Conservation (phyloP, 2,329 filamentous ascomycete genomes). For the Coniochaeta sp. region DNA sequence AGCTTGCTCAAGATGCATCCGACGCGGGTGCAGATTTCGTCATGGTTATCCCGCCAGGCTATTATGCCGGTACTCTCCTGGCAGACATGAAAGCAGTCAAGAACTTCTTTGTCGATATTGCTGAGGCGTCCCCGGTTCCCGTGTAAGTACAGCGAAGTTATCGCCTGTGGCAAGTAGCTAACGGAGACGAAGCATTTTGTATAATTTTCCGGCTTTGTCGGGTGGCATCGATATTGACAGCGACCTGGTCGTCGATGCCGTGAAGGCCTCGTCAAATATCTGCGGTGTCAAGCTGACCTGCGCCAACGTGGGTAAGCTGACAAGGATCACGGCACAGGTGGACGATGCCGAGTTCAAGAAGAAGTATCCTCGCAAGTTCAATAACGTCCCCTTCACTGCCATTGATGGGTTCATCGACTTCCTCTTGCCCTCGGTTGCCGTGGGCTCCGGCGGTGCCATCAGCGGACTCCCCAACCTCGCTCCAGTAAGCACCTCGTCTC, state of each 20-base stretch:
- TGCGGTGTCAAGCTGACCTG: not conserved
- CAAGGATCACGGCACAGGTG: too few species aligned
- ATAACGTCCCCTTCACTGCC: too few species aligned
- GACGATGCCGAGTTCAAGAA: too few species aligned
- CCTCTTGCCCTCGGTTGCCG: conserved; percentile 16
- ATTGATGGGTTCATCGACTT: conserved; percentile 21
- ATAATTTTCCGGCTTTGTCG: not conserved
- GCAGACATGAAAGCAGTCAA: conserved; percentile 9
- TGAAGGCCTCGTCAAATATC: not conserved
- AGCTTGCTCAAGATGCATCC: not conserved
- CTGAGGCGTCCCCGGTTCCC: conserved; percentile 11
- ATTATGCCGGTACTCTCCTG: conserved; percentile 6
- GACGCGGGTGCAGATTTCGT: conserved; percentile 4
- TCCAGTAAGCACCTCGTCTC: too few species aligned
- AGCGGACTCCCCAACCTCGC: conserved; percentile 2
- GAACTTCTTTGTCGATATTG: conserved; percentile 15
- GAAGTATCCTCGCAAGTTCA: too few species aligned
- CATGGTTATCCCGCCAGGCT: conserved; percentile 10
- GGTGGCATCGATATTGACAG: not conserved
- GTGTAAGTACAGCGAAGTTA: conserved; percentile 15
- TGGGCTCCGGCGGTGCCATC: conserved; percentile 10
- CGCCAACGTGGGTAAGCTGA: conserved; percentile 10
- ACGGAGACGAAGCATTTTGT: conserved; percentile 4
- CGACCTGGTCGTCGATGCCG: not conserved
- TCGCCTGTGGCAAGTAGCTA: too few species aligned